Evolutionary conservation across 306 rosid species (phyloP).

Genomic region (Oxytropis ochrocephala): DNA sequence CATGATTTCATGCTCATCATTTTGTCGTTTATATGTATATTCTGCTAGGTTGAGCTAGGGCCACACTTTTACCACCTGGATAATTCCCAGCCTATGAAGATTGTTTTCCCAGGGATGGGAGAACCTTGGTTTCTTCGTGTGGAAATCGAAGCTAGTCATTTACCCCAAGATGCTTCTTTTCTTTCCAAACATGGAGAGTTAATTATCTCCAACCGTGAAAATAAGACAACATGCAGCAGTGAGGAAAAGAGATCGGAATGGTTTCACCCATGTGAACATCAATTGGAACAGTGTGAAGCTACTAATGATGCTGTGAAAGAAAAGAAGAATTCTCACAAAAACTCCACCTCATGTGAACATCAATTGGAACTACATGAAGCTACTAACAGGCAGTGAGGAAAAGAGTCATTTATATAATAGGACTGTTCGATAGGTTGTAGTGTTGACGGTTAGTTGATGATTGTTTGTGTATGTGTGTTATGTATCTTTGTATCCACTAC

Average conservation of each 20-base stretch:
- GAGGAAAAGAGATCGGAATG: conserved; percentile 23
- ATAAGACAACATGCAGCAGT: conserved; percentile 17
- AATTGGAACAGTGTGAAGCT: conserved; percentile 16
- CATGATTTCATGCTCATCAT: background rate
- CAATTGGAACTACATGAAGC: too few relatives aligned
- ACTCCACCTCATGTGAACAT: too few relatives aligned
- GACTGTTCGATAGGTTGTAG: too few relatives aligned
- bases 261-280: background rate
- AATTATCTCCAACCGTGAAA: conserved; percentile 5
- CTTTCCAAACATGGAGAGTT: conserved; percentile 17
- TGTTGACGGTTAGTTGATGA: too few relatives aligned
- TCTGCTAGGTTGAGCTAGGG: conserved; percentile 52
- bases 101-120: conserved; percentile 34
- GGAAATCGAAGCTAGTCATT: conserved; percentile 33
- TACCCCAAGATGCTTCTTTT: conserved; percentile 2
- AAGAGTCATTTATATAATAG: too few relatives aligned
- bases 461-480: too few relatives aligned
- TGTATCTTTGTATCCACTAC: too few relatives aligned
- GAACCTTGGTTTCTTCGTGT: conserved; percentile 68
- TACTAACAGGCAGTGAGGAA: too few relatives aligned
- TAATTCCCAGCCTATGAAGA: conserved; percentile 45
- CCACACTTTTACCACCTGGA: conserved; percentile 55
- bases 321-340: too few relatives aligned
- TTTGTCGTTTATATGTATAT: background rate
- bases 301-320: conserved; percentile 18